These are phyloP conservation scores for Pogostemon cablin DNA, from an alignment of 257 asterid species.

Conservation along the genomic window DNA sequence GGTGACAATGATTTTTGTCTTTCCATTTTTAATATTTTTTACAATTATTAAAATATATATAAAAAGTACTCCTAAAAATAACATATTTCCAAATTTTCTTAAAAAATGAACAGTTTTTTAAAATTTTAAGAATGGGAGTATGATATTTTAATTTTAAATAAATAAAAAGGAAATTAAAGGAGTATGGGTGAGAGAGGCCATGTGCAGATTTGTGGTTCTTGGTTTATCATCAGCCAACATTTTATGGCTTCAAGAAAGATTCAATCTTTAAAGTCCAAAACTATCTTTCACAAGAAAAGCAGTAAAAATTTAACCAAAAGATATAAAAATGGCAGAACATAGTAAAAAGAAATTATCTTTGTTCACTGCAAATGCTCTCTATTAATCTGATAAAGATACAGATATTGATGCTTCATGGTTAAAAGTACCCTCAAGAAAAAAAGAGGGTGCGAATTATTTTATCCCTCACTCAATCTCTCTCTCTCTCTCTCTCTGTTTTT, in stretches of 20 bases:
- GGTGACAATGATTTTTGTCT: no score
- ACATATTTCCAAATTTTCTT: no score
- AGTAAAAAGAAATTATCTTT: slow-evolving; percentile 18
- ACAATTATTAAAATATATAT: no score
- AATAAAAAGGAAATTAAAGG: neutral
- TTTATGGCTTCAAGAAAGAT: slow-evolving; percentile 20
- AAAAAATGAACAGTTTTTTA: no score
- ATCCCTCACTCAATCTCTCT: no score
- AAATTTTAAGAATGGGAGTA: no score
- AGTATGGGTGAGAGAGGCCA: slow-evolving; percentile 41
- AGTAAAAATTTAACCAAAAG: neutral
- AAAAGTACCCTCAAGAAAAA: slow-evolving; percentile 35
- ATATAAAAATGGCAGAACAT: neutral
- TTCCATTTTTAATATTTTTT: no score
- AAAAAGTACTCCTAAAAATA: no score
- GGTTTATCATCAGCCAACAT: slow-evolving; percentile 33
- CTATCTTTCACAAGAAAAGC: slow-evolving; percentile 28
- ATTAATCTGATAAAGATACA: slow-evolving; percentile 32
- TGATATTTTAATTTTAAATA: no score
- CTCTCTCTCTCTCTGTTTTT: neutral
- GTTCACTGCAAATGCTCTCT: slow-evolving; percentile 27
- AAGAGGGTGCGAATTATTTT: neutral
- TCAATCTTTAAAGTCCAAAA: slow-evolving; percentile 29
- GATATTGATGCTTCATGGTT: slow-evolving; percentile 37
- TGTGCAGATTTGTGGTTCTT: slow-evolving; percentile 49